Percentiles rank a stretch among this genome's conserved stretches.
These are phyloP conservation scores for Clausena lansium DNA, from an alignment of 345 rosid species.

Conservation along the genomic window DNA sequence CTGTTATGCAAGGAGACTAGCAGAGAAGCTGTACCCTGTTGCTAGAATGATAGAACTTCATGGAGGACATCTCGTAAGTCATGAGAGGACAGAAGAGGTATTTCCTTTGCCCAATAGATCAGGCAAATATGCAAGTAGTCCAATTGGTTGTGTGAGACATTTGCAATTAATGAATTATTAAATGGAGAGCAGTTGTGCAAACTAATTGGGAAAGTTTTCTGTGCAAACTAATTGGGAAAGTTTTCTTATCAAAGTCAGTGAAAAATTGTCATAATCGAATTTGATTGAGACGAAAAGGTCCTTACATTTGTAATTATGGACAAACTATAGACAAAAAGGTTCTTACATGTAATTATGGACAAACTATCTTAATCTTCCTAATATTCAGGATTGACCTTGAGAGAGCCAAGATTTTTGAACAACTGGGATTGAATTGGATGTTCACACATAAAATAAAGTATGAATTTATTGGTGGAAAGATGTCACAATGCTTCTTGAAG, in stretches of 20 bases:
- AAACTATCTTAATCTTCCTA: not conserved
- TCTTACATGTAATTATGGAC: not conserved
- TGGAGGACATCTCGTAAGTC: slow-evolving; percentile 97
- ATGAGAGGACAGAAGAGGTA: slow-evolving; percentile 92
- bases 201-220: not conserved
- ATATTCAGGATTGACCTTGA: not conserved
- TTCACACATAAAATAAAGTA: not conserved
- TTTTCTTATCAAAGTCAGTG: not conserved
- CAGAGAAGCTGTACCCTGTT: slow-evolving; percentile 72
- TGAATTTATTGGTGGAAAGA: not conserved
- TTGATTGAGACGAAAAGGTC: not conserved
- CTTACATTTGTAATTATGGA: not conserved
- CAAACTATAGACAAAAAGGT: not conserved
- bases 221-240: not conserved
- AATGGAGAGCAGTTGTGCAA: not conserved
- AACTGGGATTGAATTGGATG: not conserved
- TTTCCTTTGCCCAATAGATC: slow-evolving; percentile 6
- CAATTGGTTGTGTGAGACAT: not conserved
- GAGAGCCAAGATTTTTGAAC: not conserved
- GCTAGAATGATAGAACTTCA: slow-evolving; percentile 95
- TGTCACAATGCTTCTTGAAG: not conserved
- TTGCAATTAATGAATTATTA: not conserved
- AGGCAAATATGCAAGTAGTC: not conserved
- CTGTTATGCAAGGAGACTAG: slow-evolving; percentile 76
- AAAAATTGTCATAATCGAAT: not conserved